Evolutionary conservation across 495 filamentous ascomycete genomes (phyloP).

Genomic region (Alectoria sarmentosa): DNA sequence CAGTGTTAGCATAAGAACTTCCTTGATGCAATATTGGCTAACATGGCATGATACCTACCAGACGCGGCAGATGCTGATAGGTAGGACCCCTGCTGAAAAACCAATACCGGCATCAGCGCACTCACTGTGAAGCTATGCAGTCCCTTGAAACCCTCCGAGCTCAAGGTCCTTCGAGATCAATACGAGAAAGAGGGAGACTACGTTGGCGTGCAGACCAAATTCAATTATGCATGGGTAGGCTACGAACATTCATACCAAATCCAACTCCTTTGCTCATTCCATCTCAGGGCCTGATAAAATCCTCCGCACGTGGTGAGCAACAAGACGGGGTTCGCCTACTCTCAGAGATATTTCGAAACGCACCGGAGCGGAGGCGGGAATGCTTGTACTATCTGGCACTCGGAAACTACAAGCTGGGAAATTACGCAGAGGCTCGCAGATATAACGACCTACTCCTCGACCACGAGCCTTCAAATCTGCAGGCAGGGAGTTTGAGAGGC

Average conservation of each 20-base stretch:
- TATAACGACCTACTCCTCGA: slow-evolving; percentile 92
- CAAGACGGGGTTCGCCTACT: slow-evolving; percentile 92
- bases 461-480: slow-evolving; percentile 81
- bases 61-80: slow-evolving; percentile 97
- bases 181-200: slow-evolving; percentile 96
- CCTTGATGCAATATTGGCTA: slow-evolving; percentile 11
- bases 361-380: slow-evolving; percentile 86
- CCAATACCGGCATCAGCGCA: neutral
- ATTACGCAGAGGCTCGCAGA: slow-evolving; percentile 85
- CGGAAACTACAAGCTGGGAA: slow-evolving; percentile 96
- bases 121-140: slow-evolving; percentile 37
- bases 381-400: slow-evolving; percentile 96
- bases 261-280: slow-evolving; percentile 18
- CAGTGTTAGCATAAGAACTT: slow-evolving; percentile 11
- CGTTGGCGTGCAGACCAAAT: slow-evolving; percentile 95
- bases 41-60: slow-evolving; percentile 33
- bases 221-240: slow-evolving; percentile 96
- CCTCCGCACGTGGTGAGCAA: slow-evolving; percentile 70
- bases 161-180: slow-evolving; percentile 83
- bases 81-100: slow-evolving; percentile 39
- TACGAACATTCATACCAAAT: neutral
- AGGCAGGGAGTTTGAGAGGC: slow-evolving; percentile 73
- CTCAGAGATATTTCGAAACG: slow-evolving; percentile 91
- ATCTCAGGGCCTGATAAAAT: slow-evolving; percentile 86
- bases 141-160: slow-evolving; percentile 79